Conservation (phyloP, 2,329 filamentous ascomycete genomes). For the Hypoxylon sp. region DNA sequence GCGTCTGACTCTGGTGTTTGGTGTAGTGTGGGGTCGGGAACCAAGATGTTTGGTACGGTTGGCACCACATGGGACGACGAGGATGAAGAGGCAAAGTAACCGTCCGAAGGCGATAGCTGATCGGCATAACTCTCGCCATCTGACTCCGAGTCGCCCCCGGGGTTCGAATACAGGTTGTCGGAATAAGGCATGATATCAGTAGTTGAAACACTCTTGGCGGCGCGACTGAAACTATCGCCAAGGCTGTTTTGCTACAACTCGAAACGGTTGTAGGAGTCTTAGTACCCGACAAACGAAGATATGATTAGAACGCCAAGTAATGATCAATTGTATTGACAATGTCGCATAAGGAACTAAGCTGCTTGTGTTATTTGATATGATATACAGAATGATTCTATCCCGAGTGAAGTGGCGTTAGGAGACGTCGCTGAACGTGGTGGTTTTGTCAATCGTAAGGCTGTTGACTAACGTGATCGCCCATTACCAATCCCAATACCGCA, state of each 20-base stretch:
- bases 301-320: conserved; percentile 14
- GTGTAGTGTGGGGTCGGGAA: conserved; percentile 64
- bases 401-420: conserved; percentile 12
- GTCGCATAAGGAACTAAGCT: conserved; percentile 1
- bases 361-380: conserved; percentile 6
- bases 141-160: conserved; percentile 52
- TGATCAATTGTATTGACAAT: conserved; percentile 18
- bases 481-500: conserved; percentile 20
- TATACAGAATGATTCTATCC: conserved; percentile 34
- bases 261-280: conserved; percentile 49
- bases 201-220: conserved; percentile 50
- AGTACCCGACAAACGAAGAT: conserved; percentile 30
- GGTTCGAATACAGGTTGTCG: conserved; percentile 63
- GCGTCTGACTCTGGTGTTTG: conserved; percentile 51
- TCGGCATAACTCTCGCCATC: conserved; percentile 55
- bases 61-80: conserved; percentile 59
- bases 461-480: conserved; percentile 13
- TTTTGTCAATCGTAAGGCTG: conserved; percentile 30
- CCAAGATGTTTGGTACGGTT: conserved; percentile 64
- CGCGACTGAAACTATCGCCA: conserved; percentile 53
- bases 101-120: conserved; percentile 66
- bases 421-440: conserved; percentile 24
- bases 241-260: conserved; percentile 44
- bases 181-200: conserved; percentile 63
- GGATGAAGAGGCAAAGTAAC: conserved; percentile 62